Evolutionary conservation across 495 filamentous ascomycete species (phyloP).

Genomic region (Penicillium ucsense): DNA sequence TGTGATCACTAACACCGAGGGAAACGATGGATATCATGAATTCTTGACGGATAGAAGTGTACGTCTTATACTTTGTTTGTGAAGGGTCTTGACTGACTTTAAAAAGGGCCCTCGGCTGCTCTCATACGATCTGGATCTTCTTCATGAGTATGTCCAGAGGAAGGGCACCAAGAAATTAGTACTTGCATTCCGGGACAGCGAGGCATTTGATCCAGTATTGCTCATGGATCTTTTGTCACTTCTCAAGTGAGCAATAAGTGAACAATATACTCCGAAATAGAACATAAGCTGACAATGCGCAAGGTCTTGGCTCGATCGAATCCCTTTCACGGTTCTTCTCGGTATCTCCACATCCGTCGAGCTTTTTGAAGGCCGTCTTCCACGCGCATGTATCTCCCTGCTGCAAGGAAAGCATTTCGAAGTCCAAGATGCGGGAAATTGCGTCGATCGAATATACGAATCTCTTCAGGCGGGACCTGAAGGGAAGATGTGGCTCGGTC

Average conservation of each 20-base stretch:
- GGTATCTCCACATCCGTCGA: conserved; percentile 87
- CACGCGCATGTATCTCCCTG: conserved; percentile 59
- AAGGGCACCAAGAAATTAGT: conserved; percentile 52
- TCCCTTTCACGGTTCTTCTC: conserved; percentile 79
- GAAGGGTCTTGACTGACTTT: conserved; percentile 8
- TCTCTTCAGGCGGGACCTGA: conserved; percentile 47
- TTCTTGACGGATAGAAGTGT: conserved; percentile 45
- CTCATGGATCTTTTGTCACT: conserved; percentile 70
- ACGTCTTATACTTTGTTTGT: conserved; percentile 9
- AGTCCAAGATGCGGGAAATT: conserved; percentile 63
- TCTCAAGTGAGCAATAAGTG: conserved; percentile 48
- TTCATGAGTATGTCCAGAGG: conserved; percentile 53
- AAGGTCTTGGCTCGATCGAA: conserved; percentile 81
- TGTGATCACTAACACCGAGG: conserved; percentile 47
- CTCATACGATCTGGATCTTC: conserved; percentile 84
- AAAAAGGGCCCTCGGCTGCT: conserved; percentile 58
- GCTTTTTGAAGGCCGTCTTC: conserved; percentile 73
- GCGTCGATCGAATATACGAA: conserved; percentile 72
- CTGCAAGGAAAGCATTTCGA: conserved; percentile 76
- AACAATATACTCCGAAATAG: neutral
- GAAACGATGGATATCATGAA: conserved; percentile 33
- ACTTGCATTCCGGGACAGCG: conserved; percentile 79
- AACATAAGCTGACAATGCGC: conserved; percentile 8
- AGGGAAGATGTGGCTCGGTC: conserved; percentile 57
- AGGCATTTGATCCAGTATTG: conserved; percentile 77